phyloP scores from a whole-genome alignment of 768 basidiomycete species.

The Suillus tomentosus region DNA sequence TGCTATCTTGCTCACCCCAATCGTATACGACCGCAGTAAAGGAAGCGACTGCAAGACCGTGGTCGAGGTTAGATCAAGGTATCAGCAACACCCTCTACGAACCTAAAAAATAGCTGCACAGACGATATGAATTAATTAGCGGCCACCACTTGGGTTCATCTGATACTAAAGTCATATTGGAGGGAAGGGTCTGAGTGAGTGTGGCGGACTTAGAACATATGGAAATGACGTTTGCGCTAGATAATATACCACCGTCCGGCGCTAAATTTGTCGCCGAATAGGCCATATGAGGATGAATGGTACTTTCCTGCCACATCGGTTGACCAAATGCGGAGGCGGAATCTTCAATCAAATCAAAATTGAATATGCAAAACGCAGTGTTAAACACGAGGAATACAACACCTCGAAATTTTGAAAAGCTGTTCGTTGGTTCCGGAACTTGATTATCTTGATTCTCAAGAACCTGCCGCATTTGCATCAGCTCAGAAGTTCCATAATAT shows the following conservation, averaged over 20 bases:
- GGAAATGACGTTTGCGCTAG: not conserved
- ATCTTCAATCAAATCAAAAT: not conserved
- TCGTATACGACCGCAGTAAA: not conserved
- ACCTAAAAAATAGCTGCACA: conserved; percentile 1
- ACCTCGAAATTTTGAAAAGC: not conserved
- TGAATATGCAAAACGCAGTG: not conserved
- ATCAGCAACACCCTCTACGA: not conserved
- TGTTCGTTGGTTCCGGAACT: not conserved
- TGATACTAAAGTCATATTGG: not conserved
- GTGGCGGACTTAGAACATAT: not conserved
- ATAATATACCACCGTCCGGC: not conserved
- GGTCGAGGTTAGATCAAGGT: not conserved
- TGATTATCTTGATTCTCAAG: not conserved
- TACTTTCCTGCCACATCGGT: not conserved
- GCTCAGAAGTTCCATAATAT: not conserved
- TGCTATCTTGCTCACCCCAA: not conserved
- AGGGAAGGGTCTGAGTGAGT: not conserved
- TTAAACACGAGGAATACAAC: not conserved
- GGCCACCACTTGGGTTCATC: not conserved
- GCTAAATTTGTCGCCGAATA: not conserved
- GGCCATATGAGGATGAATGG: not conserved
- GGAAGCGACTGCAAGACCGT: not conserved
- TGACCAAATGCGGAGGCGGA: not conserved
- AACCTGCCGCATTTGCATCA: not conserved
- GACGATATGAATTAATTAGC: not conserved